Percentiles rank a stretch among this genome's conserved stretches.
phyloP scores from a whole-genome alignment of 768 basidiomycete species.

The Neoboletus brunneissimus region DNA sequence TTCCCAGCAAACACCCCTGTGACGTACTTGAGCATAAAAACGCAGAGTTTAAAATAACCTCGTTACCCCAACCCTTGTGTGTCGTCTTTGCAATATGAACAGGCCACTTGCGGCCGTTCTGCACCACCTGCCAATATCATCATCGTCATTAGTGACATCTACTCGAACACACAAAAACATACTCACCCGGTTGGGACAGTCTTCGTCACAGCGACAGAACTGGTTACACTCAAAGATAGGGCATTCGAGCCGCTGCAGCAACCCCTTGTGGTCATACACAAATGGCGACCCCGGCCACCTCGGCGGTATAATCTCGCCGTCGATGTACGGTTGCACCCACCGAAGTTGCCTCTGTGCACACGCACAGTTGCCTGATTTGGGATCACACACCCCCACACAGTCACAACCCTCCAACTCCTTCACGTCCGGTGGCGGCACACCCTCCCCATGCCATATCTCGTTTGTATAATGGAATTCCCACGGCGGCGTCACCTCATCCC shows the following conservation, averaged over 20 bases:
- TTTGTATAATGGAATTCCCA: constrained; percentile 92
- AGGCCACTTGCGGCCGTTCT: constrained; percentile 64
- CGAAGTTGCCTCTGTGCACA: constrained; percentile 60
- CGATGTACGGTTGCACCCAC: constrained; percentile 29
- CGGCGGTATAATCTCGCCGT: constrained; percentile 18
- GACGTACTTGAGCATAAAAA: neutral
- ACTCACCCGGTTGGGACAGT: constrained; percentile 75
- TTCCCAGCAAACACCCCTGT: constrained; percentile 69
- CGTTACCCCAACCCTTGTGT: constrained; percentile 81
- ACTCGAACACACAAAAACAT: neutral
- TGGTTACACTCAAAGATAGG: constrained; percentile 89
- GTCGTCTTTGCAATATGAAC: constrained; percentile 68
- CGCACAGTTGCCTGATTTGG: constrained; percentile 66
- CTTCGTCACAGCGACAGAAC: constrained; percentile 74
- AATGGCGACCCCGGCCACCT: constrained; percentile 52
- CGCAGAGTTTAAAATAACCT: constrained; percentile 12
- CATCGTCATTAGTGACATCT: neutral
- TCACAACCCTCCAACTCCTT: constrained; percentile 61
- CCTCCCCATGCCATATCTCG: constrained; percentile 68
- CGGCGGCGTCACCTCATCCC: constrained; percentile 65
- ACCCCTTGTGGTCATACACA: constrained; percentile 62
- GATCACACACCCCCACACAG: constrained; percentile 74
- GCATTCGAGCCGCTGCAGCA: constrained; percentile 45
- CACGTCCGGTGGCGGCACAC: constrained; percentile 64
- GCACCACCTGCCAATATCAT: constrained; percentile 60